Evolutionary conservation across 202 grass and related monocot genomes (phyloP).

Genomic region (Miscanthus sacchariflorus): DNA sequence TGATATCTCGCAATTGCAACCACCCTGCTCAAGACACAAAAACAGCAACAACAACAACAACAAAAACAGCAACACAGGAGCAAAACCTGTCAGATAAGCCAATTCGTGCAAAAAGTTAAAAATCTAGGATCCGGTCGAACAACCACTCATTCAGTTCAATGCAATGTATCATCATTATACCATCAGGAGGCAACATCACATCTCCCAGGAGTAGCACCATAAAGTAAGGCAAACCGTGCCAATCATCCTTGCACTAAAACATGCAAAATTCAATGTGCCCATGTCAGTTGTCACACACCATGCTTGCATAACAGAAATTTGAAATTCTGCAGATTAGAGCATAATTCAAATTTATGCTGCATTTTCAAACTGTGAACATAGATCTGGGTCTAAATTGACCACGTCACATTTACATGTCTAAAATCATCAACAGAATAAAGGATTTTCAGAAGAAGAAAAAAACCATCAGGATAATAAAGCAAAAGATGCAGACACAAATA

Average conservation of each 20-base stretch:
- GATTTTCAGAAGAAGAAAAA: background rate
- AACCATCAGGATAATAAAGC: background rate
- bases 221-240: background rate
- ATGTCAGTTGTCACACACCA: background rate
- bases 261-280: background rate
- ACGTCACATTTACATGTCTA: background rate
- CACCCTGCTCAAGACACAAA: background rate
- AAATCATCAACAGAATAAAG: background rate
- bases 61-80: background rate
- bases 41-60: background rate
- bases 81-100: background rate
- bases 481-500: conserved; percentile 8
- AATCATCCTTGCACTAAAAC: background rate
- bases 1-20: background rate
- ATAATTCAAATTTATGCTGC: background rate
- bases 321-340: background rate
- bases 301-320: background rate
- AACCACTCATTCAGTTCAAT: background rate
- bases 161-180: background rate
- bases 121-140: background rate
- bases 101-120: background rate
- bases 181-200: background rate
- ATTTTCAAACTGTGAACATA: background rate
- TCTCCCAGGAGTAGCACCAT: background rate
- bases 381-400: background rate